Evolutionary conservation across 2,329 filamentous ascomycete genomes (phyloP).

Genomic region (Basipetospora chlamydospora): DNA sequence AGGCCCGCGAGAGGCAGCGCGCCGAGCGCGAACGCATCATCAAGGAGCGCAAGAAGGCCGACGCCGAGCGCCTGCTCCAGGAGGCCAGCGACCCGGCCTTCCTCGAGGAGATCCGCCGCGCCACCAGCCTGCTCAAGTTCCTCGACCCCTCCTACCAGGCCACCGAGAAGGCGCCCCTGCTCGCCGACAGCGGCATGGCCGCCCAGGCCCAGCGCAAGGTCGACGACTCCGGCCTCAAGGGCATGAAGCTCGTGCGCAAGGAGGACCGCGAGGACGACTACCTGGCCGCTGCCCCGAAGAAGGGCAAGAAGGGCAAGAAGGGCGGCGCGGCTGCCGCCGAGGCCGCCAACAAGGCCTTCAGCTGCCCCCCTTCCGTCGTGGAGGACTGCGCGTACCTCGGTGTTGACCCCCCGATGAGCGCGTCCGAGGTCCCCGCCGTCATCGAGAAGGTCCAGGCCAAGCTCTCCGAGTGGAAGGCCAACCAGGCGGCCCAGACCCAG

Average conservation of each 20-base stretch:
- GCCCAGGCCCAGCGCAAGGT: slow-evolving; percentile 73
- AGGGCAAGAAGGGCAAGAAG: slow-evolving; percentile 75
- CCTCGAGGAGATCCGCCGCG: slow-evolving; percentile 80
- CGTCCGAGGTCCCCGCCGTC: slow-evolving; percentile 63
- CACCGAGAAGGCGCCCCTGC: slow-evolving; percentile 51
- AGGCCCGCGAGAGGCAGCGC: slow-evolving; percentile 61
- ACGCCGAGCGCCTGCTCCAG: slow-evolving; percentile 61
- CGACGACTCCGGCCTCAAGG: slow-evolving; percentile 72
- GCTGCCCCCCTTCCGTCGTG: slow-evolving; percentile 78
- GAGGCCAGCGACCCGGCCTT: slow-evolving; percentile 80
- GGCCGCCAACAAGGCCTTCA: slow-evolving; percentile 48
- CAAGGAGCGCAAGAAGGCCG: slow-evolving; percentile 60
- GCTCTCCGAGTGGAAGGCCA: slow-evolving; percentile 77
- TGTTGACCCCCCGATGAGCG: slow-evolving; percentile 76
- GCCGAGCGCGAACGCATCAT: slow-evolving; percentile 63
- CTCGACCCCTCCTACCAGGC: slow-evolving; percentile 60
- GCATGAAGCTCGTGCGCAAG: slow-evolving; percentile 71
- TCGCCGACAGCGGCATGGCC: slow-evolving; percentile 56
- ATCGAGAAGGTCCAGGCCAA: slow-evolving; percentile 88
- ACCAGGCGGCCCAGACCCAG: slow-evolving; percentile 80
- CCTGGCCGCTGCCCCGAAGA: slow-evolving; percentile 67
- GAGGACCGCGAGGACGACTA: slow-evolving; percentile 80
- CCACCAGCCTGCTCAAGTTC: slow-evolving; percentile 76
- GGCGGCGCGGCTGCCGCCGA: slow-evolving; percentile 31
- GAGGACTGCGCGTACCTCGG: slow-evolving; percentile 77